Base-by-base conservation (phyloP, 331 rosid genomes). In the Dryas integrifolia region DNA sequence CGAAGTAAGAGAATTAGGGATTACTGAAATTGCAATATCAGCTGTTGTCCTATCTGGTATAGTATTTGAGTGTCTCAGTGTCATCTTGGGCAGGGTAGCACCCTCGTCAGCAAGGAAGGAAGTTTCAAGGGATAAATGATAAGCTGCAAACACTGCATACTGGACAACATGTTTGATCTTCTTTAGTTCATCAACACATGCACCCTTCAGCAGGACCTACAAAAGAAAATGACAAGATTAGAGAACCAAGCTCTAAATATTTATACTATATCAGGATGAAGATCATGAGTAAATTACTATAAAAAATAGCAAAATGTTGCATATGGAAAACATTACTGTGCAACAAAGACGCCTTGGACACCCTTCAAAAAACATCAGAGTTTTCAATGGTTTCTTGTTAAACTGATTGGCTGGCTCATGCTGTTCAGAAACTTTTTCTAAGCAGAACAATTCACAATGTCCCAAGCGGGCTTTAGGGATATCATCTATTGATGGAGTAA, bases 101-200 rank as follows among this genome's bases (percentile, higher is more conserved):
- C 99, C 98, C 84, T 95, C 98, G 52, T 95, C 99, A n/a, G 89
- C 99, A 70, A 96, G 98, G 77, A 96, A 96, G 57, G 99, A 96
- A 69, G 98, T 96, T 85, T 96, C 94, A 51, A 92, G 97, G 60
- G 99, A 96, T 77, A 96, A 92, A 80, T 96, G 99, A 86, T 96
- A 92, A 50, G 96, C 99, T 18, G 99, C 99, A 83, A 96, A 96
- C 64, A 96, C 83, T 69, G 98, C 94, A 87, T 82, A 92, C 72
- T 92, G 97, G 77, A 90, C 82, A 40, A 90, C 98, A 84, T 82
- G 85, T 70, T 96, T 96, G 77, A 92, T 85, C 88, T 90, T 96
- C 89, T 92, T 92, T 16, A 96, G 90, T 73, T 92, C 96, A 46
- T 72, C 90, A 47, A 88, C 91, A 74, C 92, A 82, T 15, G 75